These are phyloP conservation scores for Rhazya stricta DNA, from an alignment of 257 asterid species.

Conservation along the genomic window DNA sequence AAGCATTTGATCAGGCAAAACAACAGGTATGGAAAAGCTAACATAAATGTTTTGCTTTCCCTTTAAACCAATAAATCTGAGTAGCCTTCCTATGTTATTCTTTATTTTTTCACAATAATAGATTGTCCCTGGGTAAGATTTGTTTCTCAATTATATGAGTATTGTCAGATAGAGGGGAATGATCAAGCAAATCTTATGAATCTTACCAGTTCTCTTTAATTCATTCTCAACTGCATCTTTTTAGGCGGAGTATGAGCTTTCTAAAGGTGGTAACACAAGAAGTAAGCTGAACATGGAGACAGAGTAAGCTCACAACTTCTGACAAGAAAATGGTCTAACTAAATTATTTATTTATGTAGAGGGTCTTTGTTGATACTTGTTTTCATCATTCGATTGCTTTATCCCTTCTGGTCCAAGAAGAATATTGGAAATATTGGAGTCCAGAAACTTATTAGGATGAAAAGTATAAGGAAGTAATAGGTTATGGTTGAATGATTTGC, in stretches of 20 bases:
- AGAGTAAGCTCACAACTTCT: slow-evolving; percentile 57
- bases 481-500: neutral
- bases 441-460: neutral
- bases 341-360: neutral
- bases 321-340: neutral
- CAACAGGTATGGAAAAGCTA: slow-evolving; percentile 59
- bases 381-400: neutral
- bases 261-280: slow-evolving; percentile 62
- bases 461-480: neutral
- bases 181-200: neutral
- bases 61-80: neutral
- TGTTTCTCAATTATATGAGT: neutral
- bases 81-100: neutral
- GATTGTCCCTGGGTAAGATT: neutral
- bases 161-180: slow-evolving; percentile 6
- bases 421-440: neutral
- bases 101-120: neutral
- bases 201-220: slow-evolving; percentile 15
- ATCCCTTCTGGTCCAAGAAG: neutral
- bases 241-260: slow-evolving; percentile 76
- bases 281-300: slow-evolving; percentile 63
- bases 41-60: neutral
- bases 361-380: neutral
- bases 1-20: slow-evolving; percentile 94
- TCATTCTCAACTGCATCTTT: slow-evolving; percentile 27